Percentiles rank a stretch among this genome's conserved stretches.
These are phyloP conservation scores for Sistotremastrum suecicum DNA, from an alignment of 768 basidiomycete genomes.

Conservation along the genomic window DNA sequence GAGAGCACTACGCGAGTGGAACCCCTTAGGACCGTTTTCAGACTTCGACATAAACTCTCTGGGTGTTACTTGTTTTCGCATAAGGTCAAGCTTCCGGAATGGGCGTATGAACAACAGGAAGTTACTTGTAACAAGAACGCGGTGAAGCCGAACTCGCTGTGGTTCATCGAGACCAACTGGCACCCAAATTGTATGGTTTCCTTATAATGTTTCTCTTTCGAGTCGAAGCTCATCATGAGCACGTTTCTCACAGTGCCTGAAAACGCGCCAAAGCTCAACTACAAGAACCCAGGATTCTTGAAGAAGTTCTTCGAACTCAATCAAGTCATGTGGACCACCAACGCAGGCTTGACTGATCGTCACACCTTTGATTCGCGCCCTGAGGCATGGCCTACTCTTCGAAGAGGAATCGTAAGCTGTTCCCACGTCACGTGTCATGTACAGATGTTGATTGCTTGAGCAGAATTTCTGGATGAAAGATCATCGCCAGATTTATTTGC, in stretches of 20 bases:
- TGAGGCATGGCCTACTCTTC: constrained; percentile 75
- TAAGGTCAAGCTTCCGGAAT: constrained; percentile 94
- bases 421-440: not conserved
- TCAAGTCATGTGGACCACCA: constrained; percentile 93
- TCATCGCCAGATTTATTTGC: constrained; percentile 85
- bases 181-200: constrained; percentile 59
- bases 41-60: constrained; percentile 68
- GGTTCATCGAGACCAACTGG: constrained; percentile 81
- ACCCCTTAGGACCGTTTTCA: constrained; percentile 71
- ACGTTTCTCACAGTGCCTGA: constrained; percentile 37
- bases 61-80: constrained; percentile 98
- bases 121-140: constrained; percentile 99
- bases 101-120: constrained; percentile 98
- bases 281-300: constrained; percentile 78
- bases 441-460: constrained; percentile 1
- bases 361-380: constrained; percentile 96
- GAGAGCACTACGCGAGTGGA: constrained; percentile 58
- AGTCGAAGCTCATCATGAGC: not conserved
- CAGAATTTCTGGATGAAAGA: constrained; percentile 99
- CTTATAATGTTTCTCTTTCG: not conserved
- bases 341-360: constrained; percentile 88
- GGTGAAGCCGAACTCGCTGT: constrained; percentile 73
- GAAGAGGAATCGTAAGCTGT: constrained; percentile 77
- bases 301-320: constrained; percentile 86
- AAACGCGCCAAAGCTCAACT: constrained; percentile 76